Evolutionary conservation across 73 alveolate genomes (phyloP).

Genomic region (Tetrahymena borealis): DNA sequence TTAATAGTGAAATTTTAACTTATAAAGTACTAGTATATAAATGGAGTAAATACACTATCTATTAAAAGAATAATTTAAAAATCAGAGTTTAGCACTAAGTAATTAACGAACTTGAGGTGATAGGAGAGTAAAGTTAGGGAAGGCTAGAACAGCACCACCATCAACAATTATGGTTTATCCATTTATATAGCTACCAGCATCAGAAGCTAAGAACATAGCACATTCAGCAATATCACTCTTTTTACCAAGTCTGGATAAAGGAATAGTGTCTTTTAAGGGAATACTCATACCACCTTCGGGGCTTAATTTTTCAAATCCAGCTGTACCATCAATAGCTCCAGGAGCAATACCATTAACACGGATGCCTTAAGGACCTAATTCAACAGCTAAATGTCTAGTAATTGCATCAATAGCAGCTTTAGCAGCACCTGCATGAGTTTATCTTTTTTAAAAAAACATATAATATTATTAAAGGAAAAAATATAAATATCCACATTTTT

Average conservation of each 20-base stretch:
- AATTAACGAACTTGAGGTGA: not conserved
- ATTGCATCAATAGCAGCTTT: conserved; percentile 81
- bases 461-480: no score
- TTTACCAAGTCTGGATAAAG: conserved; percentile 49
- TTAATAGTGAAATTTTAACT: no score
- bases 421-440: conserved; percentile 79
- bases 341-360: conserved; percentile 81
- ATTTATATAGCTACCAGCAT: conserved; percentile 63
- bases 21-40: no score
- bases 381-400: conserved; percentile 77
- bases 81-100: not conserved
- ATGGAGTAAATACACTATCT: no score
- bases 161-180: conserved; percentile 74
- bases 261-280: conserved; percentile 29
- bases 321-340: conserved; percentile 81
- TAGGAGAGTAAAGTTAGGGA: conserved; percentile 61
- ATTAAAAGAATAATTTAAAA: not conserved
- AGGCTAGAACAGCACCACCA: conserved; percentile 69
- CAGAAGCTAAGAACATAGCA: conserved; percentile 61
- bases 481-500: no score
- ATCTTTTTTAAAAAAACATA: not conserved
- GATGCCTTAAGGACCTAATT: conserved; percentile 74
- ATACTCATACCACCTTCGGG: conserved; percentile 42
- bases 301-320: conserved; percentile 71
- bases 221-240: conserved; percentile 66